Conservation (phyloP, 371 early-diverging fungal genomes). For the Syncephalastrum racemosum region DNA sequence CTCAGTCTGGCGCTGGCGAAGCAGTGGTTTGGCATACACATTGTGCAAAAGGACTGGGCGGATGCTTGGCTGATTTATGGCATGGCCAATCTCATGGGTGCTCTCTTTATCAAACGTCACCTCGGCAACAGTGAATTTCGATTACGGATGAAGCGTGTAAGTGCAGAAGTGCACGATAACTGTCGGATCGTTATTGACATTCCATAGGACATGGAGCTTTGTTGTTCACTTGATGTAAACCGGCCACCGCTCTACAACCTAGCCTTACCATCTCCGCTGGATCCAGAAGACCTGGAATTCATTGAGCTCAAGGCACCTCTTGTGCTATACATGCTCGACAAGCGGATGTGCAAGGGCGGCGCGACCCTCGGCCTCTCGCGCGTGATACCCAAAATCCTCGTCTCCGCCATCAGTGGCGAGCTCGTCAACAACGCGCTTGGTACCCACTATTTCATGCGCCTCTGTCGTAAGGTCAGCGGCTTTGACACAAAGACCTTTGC, state of each 20-base stretch:
- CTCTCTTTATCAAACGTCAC: constrained; percentile 73
- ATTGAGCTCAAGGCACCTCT: constrained; percentile 83
- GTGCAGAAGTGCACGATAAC: neutral
- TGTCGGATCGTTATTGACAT: neutral
- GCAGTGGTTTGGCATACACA: constrained; percentile 94
- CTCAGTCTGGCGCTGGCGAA: constrained; percentile 74
- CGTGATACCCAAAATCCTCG: constrained; percentile 77
- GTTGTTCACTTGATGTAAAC: constrained; percentile 80
- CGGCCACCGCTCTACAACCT: constrained; percentile 82
- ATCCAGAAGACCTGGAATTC: constrained; percentile 77
- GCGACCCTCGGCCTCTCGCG: constrained; percentile 75
- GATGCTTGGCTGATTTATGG: constrained; percentile 91
- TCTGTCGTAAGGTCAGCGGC: constrained; percentile 81
- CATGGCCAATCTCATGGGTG: constrained; percentile 73
- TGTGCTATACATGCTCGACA: constrained; percentile 91
- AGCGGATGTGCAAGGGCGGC: constrained; percentile 85
- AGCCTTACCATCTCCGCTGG: constrained; percentile 58
- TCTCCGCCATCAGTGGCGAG: constrained; percentile 83
- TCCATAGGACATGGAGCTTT: constrained; percentile 79
- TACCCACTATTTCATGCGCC: constrained; percentile 78
- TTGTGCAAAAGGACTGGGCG: constrained; percentile 77
- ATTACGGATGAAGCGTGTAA: constrained; percentile 75
- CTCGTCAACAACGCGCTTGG: constrained; percentile 74
- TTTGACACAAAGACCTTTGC: constrained; percentile 81
- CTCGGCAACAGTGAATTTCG: constrained; percentile 90